These are phyloP conservation scores for Rhizophlyctis rosea DNA, from an alignment of 192 early-diverging fungal genomes.

Conservation along the genomic window DNA sequence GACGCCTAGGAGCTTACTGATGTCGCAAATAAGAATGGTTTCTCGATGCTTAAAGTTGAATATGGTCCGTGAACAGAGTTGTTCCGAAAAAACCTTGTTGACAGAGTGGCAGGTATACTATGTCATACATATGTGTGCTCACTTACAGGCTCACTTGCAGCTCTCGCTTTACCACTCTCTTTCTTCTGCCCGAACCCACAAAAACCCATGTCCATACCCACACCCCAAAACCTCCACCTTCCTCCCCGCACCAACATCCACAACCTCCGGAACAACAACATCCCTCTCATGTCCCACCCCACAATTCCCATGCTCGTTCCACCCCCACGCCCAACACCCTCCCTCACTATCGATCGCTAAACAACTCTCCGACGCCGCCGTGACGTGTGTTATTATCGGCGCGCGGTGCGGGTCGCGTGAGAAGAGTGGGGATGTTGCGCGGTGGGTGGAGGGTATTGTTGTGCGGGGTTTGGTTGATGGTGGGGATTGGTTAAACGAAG, in stretches of 20 bases:
- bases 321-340: conserved; percentile 71
- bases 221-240: conserved; percentile 18
- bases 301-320: conserved; percentile 95
- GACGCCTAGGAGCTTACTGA: too few relatives aligned
- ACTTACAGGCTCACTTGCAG: too few relatives aligned
- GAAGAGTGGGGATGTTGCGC: conserved; percentile 8
- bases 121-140: too few relatives aligned
- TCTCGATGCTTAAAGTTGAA: too few relatives aligned
- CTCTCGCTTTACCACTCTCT: too few relatives aligned
- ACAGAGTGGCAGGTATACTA: too few relatives aligned
- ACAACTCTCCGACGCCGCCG: conserved; percentile 77
- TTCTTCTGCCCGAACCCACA: conserved; percentile 6
- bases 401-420: too few relatives aligned
- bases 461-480: neutral
- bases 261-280: neutral
- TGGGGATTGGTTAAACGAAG: neutral
- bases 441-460: neutral
- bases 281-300: conserved; percentile 42
- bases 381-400: too few relatives aligned
- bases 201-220: conserved; percentile 35
- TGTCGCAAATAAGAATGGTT: too few relatives aligned
- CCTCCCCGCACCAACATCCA: neutral
- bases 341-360: conserved; percentile 50
- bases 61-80: too few relatives aligned
- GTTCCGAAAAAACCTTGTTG: too few relatives aligned